Evolutionary conservation across 306 rosid species (phyloP), one percentile per base, ranked within the genome.

Genomic region (Mucuna pruriens): DNA sequence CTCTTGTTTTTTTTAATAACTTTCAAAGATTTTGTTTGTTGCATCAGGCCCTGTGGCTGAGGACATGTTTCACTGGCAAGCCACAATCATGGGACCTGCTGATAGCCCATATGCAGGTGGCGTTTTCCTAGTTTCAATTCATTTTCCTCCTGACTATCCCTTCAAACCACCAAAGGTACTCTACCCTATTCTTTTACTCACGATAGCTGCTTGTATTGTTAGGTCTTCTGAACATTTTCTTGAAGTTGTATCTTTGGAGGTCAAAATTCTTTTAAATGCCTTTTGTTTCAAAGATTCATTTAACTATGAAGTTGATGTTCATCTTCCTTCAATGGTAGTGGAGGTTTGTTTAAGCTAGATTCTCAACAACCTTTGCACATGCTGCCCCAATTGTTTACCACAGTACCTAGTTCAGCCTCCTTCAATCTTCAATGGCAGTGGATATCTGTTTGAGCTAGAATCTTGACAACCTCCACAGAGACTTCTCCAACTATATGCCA

Each of bases 41-140:
- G 26, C 31, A 25, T 76, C 55, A 93, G 97, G 97, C 74, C 97
- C 97, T 49, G 97, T 93, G 90, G 97, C 97, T 5, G 97, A 93
- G 85, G 97, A 93, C 84, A 93, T 93, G 97, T 92, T 92, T 77
- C 97, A 92, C 80, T 92, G 97, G 97, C 97, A 92, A 79, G 97
- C 97, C 17, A 92, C 97, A 40, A 92, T n/a, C n/a, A n/a, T n/a
- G n/a, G n/a, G n/a, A n/a, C n/a, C n/a, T n/a, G n/a, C n/a, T n/a
- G n/a, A n/a, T n/a, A n/a, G n/a, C n/a, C n/a, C n/a, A n/a, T n/a
- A n/a, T n/a, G n/a, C n/a, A n/a, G n/a, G n/a, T n/a, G 97, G 97
- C 60, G 97, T 92, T 46, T 92, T 92, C 77, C 84, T 92, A 12
- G 95, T 92, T 71, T 92, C 92, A 0, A 92, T 92, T 75, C 97